Percentiles rank a stretch among this genome's conserved stretches.
Conservation (phyloP, 1,284 basidiomycete species). For the Papiliotrema flavescens region DNA sequence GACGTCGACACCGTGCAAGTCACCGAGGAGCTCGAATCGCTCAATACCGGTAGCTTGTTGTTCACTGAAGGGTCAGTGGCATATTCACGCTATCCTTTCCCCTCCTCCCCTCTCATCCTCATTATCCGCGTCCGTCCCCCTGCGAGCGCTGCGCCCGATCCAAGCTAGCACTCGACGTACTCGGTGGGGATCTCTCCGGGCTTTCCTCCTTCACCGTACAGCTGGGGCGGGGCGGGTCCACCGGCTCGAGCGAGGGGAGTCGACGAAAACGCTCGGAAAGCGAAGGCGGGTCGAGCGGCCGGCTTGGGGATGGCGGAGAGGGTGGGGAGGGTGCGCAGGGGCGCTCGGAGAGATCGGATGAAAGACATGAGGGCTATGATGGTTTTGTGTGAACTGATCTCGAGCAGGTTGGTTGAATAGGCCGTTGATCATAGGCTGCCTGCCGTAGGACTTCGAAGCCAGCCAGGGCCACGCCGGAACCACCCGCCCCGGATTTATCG, state of each 20-base stretch:
- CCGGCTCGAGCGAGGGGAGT: conserved; percentile 32
- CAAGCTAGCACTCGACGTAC: conserved; percentile 28
- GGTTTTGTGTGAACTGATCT: too few relatives aligned
- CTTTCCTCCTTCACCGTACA: conserved; percentile 42
- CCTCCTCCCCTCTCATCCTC: background rate
- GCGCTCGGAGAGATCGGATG: conserved; percentile 26
- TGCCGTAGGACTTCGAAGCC: background rate
- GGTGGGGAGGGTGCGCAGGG: conserved; percentile 12
- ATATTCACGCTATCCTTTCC: background rate
- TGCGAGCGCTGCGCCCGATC: too few relatives aligned
- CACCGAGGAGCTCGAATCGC: conserved; percentile 86
- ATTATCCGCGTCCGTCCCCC: too few relatives aligned
- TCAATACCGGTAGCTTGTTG: conserved; percentile 95
- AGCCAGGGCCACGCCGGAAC: background rate
- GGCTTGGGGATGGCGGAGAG: conserved; percentile 15
- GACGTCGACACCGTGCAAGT: conserved; percentile 80
- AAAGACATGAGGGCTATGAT: background rate
- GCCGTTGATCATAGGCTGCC: too few relatives aligned
- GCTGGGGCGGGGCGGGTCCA: conserved; percentile 31
- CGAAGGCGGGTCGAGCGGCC: conserved; percentile 19
- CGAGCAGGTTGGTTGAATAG: too few relatives aligned
- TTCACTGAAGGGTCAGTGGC: conserved; percentile 48
- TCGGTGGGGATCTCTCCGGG: conserved; percentile 46
- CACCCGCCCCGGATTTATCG: background rate
- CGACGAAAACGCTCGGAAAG: conserved; percentile 37